These are phyloP conservation scores for Macrocybe gigantea DNA, from an alignment of 768 basidiomycete species.

Conservation along the genomic window DNA sequence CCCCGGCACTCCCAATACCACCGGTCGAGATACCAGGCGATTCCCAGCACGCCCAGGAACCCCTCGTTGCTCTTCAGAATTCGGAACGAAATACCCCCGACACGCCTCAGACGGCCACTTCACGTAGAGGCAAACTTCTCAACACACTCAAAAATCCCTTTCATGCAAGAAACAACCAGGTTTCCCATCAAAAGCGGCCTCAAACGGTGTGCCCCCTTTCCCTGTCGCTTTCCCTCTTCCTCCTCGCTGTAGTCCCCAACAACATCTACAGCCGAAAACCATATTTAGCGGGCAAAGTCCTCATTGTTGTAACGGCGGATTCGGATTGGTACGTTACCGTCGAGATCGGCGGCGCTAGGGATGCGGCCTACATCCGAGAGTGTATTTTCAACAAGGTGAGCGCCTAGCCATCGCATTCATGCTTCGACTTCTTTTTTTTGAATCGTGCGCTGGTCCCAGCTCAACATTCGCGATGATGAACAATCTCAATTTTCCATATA, in stretches of 20 bases:
- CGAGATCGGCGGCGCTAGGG: constrained; percentile 60
- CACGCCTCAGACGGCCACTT: constrained; percentile 15
- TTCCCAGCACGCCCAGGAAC: constrained; percentile 27
- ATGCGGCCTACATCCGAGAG: constrained; percentile 69
- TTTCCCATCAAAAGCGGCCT: constrained; percentile 18
- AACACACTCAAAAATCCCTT: constrained; percentile 27
- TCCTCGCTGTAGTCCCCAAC: constrained; percentile 31
- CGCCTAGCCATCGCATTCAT: constrained; percentile 7
- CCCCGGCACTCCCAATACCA: constrained; percentile 47
- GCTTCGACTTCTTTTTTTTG: constrained; percentile 3
- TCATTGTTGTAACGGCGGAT: constrained; percentile 70
- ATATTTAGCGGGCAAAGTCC: constrained; percentile 25
- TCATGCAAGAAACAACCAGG: constrained; percentile 19
- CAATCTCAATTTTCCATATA: constrained; percentile 74
- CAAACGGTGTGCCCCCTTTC: constrained; percentile 26
- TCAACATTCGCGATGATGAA: constrained; percentile 76
- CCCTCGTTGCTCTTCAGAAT: constrained; percentile 9
- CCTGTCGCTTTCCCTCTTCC: constrained; percentile 14
- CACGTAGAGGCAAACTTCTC: constrained; percentile 27
- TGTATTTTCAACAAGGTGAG: constrained; percentile 74
- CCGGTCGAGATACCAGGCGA: constrained; percentile 34
- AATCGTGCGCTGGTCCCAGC: constrained; percentile 29
- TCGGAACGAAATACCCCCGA: constrained; percentile 9
- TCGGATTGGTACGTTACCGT: constrained; percentile 72
- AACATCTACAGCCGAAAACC: constrained; percentile 23